Percentiles rank a stretch among this genome's conserved stretches.
Evolutionary conservation across 2,329 filamentous ascomycete species (phyloP).

Genomic region (Pseudocercospora cruenta): DNA sequence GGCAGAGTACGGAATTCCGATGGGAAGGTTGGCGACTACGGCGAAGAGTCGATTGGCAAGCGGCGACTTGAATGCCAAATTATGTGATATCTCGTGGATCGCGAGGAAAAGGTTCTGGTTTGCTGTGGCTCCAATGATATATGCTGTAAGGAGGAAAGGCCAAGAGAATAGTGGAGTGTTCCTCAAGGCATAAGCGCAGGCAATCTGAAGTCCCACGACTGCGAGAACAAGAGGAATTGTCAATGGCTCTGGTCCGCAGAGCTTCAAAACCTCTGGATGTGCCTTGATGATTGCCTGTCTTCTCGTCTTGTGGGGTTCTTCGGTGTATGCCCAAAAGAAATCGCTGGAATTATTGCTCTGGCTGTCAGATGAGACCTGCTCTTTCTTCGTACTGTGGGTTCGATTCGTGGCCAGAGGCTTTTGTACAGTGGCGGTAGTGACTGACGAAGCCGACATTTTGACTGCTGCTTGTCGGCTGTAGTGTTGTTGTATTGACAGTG

Average conservation of each 20-base stretch:
- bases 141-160: constrained; percentile 83
- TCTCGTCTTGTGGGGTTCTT: constrained; percentile 91
- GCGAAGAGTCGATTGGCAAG: constrained; percentile 82
- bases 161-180: constrained; percentile 79
- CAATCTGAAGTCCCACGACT: constrained; percentile 81
- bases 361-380: constrained; percentile 20
- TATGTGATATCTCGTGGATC: constrained; percentile 98
- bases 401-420: constrained; percentile 7
- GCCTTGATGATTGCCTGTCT: constrained; percentile 96
- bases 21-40: constrained; percentile 92
- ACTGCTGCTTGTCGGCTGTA: constrained; percentile 8
- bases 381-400: constrained; percentile 17
- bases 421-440: constrained; percentile 33
- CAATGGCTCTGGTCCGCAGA: constrained; percentile 92
- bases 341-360: constrained; percentile 48
- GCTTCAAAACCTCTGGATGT: constrained; percentile 95
- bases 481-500: background rate
- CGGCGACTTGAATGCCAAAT: constrained; percentile 84
- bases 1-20: constrained; percentile 93
- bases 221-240: constrained; percentile 89
- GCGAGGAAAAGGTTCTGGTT: constrained; percentile 99
- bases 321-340: constrained; percentile 99
- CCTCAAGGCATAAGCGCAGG: constrained; percentile 75
- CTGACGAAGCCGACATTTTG: constrained; percentile 28
- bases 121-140: constrained; percentile 88